Base-by-base conservation (phyloP, 768 basidiomycete genomes). In the Rickenella mellea region DNA sequence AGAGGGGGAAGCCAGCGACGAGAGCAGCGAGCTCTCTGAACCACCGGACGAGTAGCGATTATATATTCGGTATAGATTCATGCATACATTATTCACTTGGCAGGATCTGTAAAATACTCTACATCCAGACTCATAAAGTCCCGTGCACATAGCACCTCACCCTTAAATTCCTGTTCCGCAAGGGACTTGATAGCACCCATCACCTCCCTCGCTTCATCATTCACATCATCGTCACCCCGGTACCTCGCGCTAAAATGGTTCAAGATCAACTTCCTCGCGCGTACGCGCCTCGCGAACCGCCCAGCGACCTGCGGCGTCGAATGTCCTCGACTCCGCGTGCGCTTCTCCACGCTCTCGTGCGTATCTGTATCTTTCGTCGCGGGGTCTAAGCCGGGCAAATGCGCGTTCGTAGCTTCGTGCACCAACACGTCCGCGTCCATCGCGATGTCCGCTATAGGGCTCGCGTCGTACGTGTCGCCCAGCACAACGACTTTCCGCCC, bases 301-400 rank as follows among this genome's bases (percentile, higher is more conserved):
- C 80, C 91, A 6, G 89, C 92, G 79, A 91, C 85, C 53, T 88
- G 85, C 1, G 91, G 89, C 10, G 91, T 96, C 4, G 87, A 90
- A 59, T 96, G 91, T 0, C 91, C 92, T 55, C 87, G 73, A 2
- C 77, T 79, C 56, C 68, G 81, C 6, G 87, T 66, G 44, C 78
- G 73, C 27, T 60, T 59, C 52, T 85, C 74, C 6, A 90, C 74
- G 11, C 53, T 69, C 51, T 76, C 71, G 46, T 71, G 71, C 6
- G 78, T 81, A 43, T 87, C 85, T 2, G 55, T 60, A 2, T 55
- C 40, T 42, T 83, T 84, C 11, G 79, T 81, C 21, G 63, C 57
- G 5, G 62, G 55, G 48, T 36, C 33, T 22, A 36, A 17, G 2
- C 58, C 60, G 1, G 78, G 80, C 3, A 96, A 62, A 62, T 83